Conservation (phyloP, 1,139 yeast species). For the Blastobotrys indianensis region DNA sequence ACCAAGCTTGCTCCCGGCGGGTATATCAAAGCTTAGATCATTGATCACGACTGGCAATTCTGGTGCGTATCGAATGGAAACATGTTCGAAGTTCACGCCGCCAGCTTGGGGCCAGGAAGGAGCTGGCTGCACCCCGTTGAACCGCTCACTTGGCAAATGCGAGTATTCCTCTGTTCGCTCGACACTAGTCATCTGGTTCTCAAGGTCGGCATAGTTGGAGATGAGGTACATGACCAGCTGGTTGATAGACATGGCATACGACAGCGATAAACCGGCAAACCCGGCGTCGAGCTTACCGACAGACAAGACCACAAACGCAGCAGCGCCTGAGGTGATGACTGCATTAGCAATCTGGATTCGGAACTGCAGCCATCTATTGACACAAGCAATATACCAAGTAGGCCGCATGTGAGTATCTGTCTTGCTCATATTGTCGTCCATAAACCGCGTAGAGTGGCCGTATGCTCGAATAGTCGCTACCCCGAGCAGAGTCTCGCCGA, state of each 20-base stretch:
- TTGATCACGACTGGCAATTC: slow-evolving; percentile 50
- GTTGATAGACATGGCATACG: slow-evolving; percentile 62
- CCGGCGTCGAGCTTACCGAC: slow-evolving; percentile 60
- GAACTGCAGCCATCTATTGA: slow-evolving; percentile 87
- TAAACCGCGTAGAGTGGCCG: slow-evolving; percentile 79
- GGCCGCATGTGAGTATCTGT: slow-evolving; percentile 83
- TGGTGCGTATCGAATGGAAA: slow-evolving; percentile 56
- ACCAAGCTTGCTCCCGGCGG: slow-evolving; percentile 63
- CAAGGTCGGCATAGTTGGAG: slow-evolving; percentile 54
- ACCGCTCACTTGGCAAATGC: slow-evolving; percentile 50
- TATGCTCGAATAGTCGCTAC: slow-evolving; percentile 90
- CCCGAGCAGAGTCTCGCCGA: slow-evolving; percentile 84
- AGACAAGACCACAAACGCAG: slow-evolving; percentile 63
- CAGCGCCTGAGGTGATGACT: slow-evolving; percentile 71
- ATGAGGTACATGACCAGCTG: slow-evolving; percentile 54
- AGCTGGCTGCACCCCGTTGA: slow-evolving; percentile 34
- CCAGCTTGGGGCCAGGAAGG: slow-evolving; percentile 39
- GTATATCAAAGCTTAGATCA: slow-evolving; percentile 45
- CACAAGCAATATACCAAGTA: slow-evolving; percentile 85
- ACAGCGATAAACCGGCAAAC: slow-evolving; percentile 64
- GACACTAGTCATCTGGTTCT: slow-evolving; percentile 73
- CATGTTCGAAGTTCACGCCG: slow-evolving; percentile 46
- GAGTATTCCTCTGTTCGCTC: slow-evolving; percentile 71
- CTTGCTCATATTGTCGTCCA: slow-evolving; percentile 66
- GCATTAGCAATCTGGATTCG: slow-evolving; percentile 84